A percentile compares a stretch with the other conserved stretches of the same genome.
Evolutionary conservation across 768 basidiomycete genomes (phyloP).

Genomic region (Galerina sulciceps): DNA sequence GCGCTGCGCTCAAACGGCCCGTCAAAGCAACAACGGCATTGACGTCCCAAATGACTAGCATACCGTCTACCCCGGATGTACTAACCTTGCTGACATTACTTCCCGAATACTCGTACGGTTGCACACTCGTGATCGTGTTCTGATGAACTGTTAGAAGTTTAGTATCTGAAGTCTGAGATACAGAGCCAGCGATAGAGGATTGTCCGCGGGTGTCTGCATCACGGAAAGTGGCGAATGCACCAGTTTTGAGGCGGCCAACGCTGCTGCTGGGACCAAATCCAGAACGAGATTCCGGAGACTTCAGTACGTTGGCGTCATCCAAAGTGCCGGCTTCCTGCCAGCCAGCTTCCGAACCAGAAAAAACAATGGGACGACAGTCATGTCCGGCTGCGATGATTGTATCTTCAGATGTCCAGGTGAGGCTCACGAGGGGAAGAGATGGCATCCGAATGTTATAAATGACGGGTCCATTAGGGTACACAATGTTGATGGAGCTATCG

Average conservation of each 20-base stretch:
- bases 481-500: constrained; percentile 91
- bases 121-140: constrained; percentile 95
- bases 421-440: constrained; percentile 81
- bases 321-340: constrained; percentile 85
- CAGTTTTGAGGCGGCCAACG: constrained; percentile 84
- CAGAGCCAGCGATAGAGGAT: constrained; percentile 31
- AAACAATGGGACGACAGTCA: constrained; percentile 94
- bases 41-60: constrained; percentile 90
- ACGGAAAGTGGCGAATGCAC: constrained; percentile 93
- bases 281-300: constrained; percentile 46
- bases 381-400: constrained; percentile 91
- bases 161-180: constrained; percentile 51
- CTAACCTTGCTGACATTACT: constrained; percentile 77
- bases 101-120: constrained; percentile 67
- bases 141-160: constrained; percentile 92
- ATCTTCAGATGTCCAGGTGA: constrained; percentile 86
- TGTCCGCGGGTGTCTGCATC: constrained; percentile 86
- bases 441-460: constrained; percentile 76
- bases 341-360: constrained; percentile 72
- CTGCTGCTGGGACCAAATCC: constrained; percentile 49
- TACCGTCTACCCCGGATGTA: constrained; percentile 93
- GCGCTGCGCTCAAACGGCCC: constrained; percentile 53
- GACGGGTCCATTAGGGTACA: constrained; percentile 83
- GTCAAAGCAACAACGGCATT: constrained; percentile 57
- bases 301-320: constrained; percentile 72